Evolutionary conservation across 164 flowering plant species (phyloP).

Genomic region (Amborella trichopoda): DNA sequence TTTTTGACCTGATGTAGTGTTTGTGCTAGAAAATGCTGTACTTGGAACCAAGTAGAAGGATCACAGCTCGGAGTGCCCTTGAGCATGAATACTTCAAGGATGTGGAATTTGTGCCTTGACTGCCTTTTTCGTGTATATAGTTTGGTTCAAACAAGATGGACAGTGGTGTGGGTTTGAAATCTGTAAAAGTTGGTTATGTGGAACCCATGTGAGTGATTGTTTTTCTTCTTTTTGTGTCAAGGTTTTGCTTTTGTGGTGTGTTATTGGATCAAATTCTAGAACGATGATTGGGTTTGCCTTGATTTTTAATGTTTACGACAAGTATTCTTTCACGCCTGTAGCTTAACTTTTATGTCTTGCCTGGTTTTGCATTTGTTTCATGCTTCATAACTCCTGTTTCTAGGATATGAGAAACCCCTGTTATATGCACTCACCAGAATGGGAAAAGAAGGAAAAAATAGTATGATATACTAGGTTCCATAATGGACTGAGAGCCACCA

Average conservation of each 20-base stretch:
- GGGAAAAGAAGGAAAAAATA: too few species aligned
- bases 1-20: background rate
- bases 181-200: too few species aligned
- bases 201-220: slow-evolving; percentile 9
- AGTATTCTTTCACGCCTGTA: background rate
- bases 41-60: slow-evolving; percentile 86
- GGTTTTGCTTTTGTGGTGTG: slow-evolving; percentile 1
- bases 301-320: background rate
- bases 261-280: slow-evolving; percentile 5
- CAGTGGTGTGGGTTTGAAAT: too few species aligned
- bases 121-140: slow-evolving; percentile 4
- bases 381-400: too few species aligned
- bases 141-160: too few species aligned
- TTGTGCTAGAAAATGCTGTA: slow-evolving; percentile 75
- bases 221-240: slow-evolving; percentile 2
- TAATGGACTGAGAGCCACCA: too few species aligned
- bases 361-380: too few species aligned
- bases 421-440: too few species aligned
- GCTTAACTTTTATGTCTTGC: too few species aligned
- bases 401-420: too few species aligned
- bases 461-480: too few species aligned
- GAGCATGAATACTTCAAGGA: slow-evolving; percentile 96
- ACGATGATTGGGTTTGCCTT: slow-evolving; percentile 8
- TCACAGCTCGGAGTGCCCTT: slow-evolving; percentile 80
- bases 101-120: slow-evolving; percentile 45